Evolutionary conservation across 352 stramenopile species (phyloP).

Genomic region (Bremia lactucae): DNA sequence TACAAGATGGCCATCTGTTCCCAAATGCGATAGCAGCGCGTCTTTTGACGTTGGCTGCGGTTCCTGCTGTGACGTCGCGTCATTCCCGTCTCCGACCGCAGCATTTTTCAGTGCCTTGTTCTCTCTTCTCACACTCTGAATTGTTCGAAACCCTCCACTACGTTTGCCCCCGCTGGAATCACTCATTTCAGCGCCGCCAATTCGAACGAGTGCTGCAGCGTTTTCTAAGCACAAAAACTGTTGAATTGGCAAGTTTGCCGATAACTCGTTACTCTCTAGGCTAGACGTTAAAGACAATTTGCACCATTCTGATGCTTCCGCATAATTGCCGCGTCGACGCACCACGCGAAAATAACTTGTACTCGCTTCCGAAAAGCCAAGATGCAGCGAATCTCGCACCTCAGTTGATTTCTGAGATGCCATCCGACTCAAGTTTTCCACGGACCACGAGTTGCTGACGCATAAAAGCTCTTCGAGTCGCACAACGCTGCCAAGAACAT

Average conservation of each 20-base stretch:
- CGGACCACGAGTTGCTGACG: slow-evolving; percentile 49
- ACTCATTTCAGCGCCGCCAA: slow-evolving; percentile 8
- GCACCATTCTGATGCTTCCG: slow-evolving; percentile 2
- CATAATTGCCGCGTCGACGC: slow-evolving; percentile 4
- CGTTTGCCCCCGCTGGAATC: slow-evolving; percentile 29
- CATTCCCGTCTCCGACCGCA: slow-evolving; percentile 9
- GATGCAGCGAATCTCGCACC: slow-evolving; percentile 24
- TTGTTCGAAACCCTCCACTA: slow-evolving; percentile 59
- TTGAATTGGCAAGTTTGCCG: slow-evolving; percentile 33
- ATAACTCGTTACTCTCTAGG: slow-evolving; percentile 5
- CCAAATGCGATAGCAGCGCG: slow-evolving; percentile 34
- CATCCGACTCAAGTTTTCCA: slow-evolving; percentile 32
- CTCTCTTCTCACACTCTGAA: slow-evolving; percentile 77
- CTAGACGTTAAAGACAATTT: slow-evolving; percentile 15
- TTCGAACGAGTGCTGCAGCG: slow-evolving; percentile 34
- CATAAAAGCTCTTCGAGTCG: slow-evolving; percentile 44
- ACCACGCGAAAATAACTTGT: slow-evolving; percentile 73
- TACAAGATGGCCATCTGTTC: slow-evolving; percentile 55
- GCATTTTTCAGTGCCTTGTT: slow-evolving; percentile 67
- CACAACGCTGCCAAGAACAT: slow-evolving; percentile 22
- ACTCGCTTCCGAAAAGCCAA: slow-evolving; percentile 63
- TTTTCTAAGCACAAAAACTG: slow-evolving; percentile 74
- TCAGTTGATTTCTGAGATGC: background rate
- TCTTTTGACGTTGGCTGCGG: slow-evolving; percentile 52
- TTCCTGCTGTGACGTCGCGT: slow-evolving; percentile 14